Percentiles rank a stretch among this genome's conserved stretches.
Evolutionary conservation across 768 basidiomycete genomes (phyloP).

Genomic region (Russula sp.): DNA sequence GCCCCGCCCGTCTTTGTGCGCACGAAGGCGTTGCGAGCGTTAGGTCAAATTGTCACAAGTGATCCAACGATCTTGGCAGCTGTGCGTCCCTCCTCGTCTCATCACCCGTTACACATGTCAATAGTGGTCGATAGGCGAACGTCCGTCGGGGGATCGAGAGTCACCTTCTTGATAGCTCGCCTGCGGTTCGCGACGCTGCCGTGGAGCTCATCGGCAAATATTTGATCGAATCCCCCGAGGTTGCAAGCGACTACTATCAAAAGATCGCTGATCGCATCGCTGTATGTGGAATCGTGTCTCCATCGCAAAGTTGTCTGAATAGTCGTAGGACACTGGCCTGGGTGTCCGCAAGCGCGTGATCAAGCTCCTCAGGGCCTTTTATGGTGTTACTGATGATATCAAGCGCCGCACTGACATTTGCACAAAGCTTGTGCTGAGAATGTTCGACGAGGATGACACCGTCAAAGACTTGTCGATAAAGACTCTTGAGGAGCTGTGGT

Average conservation of each 20-base stretch:
- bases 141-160: constrained; percentile 85
- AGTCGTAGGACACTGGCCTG: constrained; percentile 80
- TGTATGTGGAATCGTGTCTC: constrained; percentile 40
- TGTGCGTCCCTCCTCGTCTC: constrained; percentile 38
- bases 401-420: constrained; percentile 71
- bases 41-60: constrained; percentile 84
- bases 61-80: constrained; percentile 77
- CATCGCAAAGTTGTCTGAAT: not conserved
- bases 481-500: constrained; percentile 89
- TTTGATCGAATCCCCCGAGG: constrained; percentile 79
- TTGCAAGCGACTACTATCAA: constrained; percentile 86
- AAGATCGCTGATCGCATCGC: constrained; percentile 88
- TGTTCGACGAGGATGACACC: constrained; percentile 89
- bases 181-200: constrained; percentile 93
- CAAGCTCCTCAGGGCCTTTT: constrained; percentile 85
- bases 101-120: not conserved
- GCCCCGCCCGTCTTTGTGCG: constrained; percentile 87
- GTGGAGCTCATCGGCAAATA: constrained; percentile 98
- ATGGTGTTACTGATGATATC: constrained; percentile 54
- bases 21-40: constrained; percentile 86
- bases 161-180: constrained; percentile 85
- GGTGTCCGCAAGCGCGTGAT: constrained; percentile 94
- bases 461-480: constrained; percentile 92
- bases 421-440: constrained; percentile 71
- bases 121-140: constrained; percentile 44